These are phyloP conservation scores for Phyllostachys edulis DNA, from an alignment of 176 grass and related monocot genomes.

Conservation along the genomic window DNA sequence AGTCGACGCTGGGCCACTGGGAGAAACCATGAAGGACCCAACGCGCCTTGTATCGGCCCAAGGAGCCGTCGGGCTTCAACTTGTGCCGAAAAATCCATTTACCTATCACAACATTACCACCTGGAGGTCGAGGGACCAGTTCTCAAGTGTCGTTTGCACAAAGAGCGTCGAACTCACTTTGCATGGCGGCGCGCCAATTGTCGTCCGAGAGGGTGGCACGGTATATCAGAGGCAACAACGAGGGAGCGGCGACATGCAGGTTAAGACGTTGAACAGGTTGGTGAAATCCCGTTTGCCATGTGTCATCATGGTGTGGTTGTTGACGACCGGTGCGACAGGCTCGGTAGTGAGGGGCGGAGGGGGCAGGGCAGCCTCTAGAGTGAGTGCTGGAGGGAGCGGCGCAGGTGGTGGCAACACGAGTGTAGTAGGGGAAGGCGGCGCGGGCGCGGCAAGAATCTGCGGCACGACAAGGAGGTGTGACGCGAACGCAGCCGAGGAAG, in stretches of 20 bases:
- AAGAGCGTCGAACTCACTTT: neutral
- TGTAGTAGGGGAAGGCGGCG: neutral
- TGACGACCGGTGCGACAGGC: neutral
- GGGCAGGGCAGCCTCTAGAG: too few species aligned
- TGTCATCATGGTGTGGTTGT: neutral
- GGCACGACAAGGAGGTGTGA: too few species aligned
- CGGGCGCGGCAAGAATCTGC: too few species aligned
- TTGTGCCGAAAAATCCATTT: too few species aligned
- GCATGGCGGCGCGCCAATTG: neutral
- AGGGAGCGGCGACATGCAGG: neutral
- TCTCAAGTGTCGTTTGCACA: neutral
- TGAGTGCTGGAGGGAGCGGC: neutral
- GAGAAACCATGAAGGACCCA: too few species aligned
- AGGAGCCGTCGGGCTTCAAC: too few species aligned
- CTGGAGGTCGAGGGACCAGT: neutral
- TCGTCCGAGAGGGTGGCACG: neutral
- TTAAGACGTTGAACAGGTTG: neutral
- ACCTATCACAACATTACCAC: too few species aligned
- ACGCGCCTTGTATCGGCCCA: too few species aligned
- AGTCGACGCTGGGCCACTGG: too few species aligned
- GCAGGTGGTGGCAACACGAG: neutral
- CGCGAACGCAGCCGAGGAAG: too few species aligned
- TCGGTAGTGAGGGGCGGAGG: too few species aligned
- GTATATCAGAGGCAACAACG: neutral
- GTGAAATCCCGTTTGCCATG: neutral